A percentile compares a stretch with the other conserved stretches of the same genome.
These are phyloP conservation scores for Starmerella stigmatis DNA, from an alignment of 805 yeast genomes.

Conservation along the genomic window DNA sequence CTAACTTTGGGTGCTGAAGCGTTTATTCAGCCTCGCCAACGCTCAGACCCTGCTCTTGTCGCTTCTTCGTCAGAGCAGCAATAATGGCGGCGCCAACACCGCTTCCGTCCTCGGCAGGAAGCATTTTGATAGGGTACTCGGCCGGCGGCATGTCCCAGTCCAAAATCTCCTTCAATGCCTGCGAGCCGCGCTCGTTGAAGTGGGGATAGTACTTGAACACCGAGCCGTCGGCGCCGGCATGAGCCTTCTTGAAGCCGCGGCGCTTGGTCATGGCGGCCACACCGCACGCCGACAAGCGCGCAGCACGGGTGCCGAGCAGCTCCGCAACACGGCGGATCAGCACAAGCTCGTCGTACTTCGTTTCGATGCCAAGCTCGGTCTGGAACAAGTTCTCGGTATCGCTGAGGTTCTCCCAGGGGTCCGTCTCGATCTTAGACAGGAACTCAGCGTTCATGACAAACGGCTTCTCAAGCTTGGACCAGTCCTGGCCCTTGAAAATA, in stretches of 20 bases:
- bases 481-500: conserved; percentile 61
- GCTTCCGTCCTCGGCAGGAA: conserved; percentile 95
- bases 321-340: conserved; percentile 74
- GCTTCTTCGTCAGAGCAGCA: conserved; percentile 83
- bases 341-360: conserved; percentile 70
- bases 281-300: conserved; percentile 88
- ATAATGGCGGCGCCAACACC: conserved; percentile 98
- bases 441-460: conserved; percentile 81
- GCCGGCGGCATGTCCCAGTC: conserved; percentile 52
- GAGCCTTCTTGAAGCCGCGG: conserved; percentile 57
- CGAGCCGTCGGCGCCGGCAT: conserved; percentile 96
- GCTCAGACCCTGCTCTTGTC: conserved; percentile 51
- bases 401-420: conserved; percentile 71
- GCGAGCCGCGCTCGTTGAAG: conserved; percentile 80
- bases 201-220: conserved; percentile 90
- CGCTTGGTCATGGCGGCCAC: conserved; percentile 87
- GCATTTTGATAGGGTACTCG: conserved; percentile 72
- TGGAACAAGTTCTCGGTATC: conserved; percentile 62
- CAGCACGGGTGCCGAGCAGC: conserved; percentile 82
- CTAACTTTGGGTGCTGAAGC: no score
- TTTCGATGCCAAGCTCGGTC: conserved; percentile 46
- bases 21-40: conserved; percentile 25
- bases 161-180: conserved; percentile 78
- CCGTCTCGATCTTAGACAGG: conserved; percentile 80
- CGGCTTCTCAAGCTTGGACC: conserved; percentile 47